phyloP scores from a whole-genome alignment of 345 rosid species.

The Erysimum cheiranthoides region DNA sequence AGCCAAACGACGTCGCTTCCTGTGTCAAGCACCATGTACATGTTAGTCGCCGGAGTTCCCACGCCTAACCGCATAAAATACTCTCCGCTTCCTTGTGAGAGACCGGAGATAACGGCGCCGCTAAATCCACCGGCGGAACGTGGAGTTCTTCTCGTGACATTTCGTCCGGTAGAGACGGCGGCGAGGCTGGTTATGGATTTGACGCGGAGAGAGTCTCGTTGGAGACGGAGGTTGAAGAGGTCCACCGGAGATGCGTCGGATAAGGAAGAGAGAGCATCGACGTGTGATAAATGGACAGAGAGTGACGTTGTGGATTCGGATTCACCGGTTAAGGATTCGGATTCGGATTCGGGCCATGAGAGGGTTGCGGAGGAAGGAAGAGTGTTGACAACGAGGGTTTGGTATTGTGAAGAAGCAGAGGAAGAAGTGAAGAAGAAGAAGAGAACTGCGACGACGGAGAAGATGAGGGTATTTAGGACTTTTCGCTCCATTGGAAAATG shows the following conservation, averaged over 20 bases:
- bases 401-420: slow-evolving; percentile 44
- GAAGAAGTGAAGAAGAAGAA: slow-evolving; percentile 40
- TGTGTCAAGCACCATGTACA: slow-evolving; percentile 87
- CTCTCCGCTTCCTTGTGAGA: slow-evolving; percentile 93
- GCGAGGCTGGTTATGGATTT: slow-evolving; percentile 51
- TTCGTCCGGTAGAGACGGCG: slow-evolving; percentile 36
- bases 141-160: slow-evolving; percentile 28
- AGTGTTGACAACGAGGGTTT: slow-evolving; percentile 52
- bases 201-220: slow-evolving; percentile 69
- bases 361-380: slow-evolving; percentile 55
- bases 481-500: slow-evolving; percentile 54
- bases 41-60: slow-evolving; percentile 77
- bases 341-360: slow-evolving; percentile 52
- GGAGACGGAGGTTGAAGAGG: slow-evolving; percentile 72
- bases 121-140: slow-evolving; percentile 57
- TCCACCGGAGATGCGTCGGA: slow-evolving; percentile 53
- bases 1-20: slow-evolving; percentile 98
- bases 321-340: slow-evolving; percentile 34
- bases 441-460: slow-evolving; percentile 44
- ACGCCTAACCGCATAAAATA: slow-evolving; percentile 92
- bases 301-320: slow-evolving; percentile 45
- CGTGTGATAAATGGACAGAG: slow-evolving; percentile 60
- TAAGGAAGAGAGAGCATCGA: slow-evolving; percentile 65
- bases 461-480: slow-evolving; percentile 39
- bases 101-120: slow-evolving; percentile 79